Evolutionary conservation across 257 asterid genomes (phyloP).

Genomic region (Scutellaria barbata): DNA sequence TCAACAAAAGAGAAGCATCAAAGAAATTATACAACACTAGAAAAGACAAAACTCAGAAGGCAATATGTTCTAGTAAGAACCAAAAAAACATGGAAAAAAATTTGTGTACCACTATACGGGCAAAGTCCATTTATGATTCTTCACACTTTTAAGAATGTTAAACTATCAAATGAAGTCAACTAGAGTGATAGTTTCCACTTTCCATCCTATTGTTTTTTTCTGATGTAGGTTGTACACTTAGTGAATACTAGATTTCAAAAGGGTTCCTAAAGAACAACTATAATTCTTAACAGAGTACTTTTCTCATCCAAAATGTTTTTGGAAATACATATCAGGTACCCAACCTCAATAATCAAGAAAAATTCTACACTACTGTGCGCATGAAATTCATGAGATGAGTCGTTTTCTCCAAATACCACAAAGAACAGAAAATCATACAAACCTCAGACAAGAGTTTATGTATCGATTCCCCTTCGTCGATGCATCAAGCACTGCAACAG

Average conservation of each 20-base stretch:
- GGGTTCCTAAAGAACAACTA: background rate
- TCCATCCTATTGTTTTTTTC: background rate
- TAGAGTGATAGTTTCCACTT: background rate
- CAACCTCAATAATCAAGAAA: constrained; percentile 19
- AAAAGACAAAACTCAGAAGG: background rate
- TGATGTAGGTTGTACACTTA: constrained; percentile 10
- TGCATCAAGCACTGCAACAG: constrained; percentile 85
- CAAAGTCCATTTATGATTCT: background rate
- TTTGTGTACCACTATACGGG: too few species aligned
- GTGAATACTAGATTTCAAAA: background rate
- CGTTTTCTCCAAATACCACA: constrained; percentile 21
- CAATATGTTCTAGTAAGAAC: background rate
- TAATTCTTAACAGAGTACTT: background rate
- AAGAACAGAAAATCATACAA: constrained; percentile 23
- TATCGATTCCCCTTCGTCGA: constrained; percentile 90
- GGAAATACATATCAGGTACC: background rate
- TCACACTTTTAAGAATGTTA: background rate
- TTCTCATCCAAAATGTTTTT: background rate
- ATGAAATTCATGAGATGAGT: too few species aligned
- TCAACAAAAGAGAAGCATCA: background rate
- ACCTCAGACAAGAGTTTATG: constrained; percentile 96
- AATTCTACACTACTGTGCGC: background rate
- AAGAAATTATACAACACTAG: background rate
- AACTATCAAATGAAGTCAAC: background rate
- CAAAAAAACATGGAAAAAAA: background rate